Evolutionary conservation across 2,329 filamentous ascomycete genomes (phyloP), one percentile per base, ranked within the genome.

Genomic region (Aspergillus fischeri): DNA sequence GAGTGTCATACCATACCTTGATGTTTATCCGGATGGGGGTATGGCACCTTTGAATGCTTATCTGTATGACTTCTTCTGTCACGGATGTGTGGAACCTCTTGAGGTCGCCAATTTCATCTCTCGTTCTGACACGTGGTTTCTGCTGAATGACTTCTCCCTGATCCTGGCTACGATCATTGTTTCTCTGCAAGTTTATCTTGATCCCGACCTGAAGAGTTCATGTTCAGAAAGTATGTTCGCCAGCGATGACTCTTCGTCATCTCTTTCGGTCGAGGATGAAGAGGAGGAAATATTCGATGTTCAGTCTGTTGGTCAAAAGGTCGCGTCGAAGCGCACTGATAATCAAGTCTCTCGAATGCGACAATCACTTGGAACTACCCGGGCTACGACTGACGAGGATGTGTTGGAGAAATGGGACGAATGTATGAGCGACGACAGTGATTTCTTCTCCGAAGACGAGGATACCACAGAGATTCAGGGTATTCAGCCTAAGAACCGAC

Each of bases 31-130:
- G 0, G 75, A 85, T 27, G 83, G 87, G 53, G 69, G 73, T 4
- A 68, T 75, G 2, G 77, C 79, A 56, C 60, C 72, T 58, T 60
- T 76, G 14, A 76, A 77, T 52, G 73, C 73, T 0, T 76, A 73
- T 54, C 74, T 92, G 0, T 85, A 87, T 58, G 88, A 92, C 70
- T 93, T 92, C 73, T 92, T 84, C 79, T 89, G 85, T 71, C 86
- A 92, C 64, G 89, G 88, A 3, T 83, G 87, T 65, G 70, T 86
- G 24, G 68, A 78, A 1, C 81, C 84, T 0, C 74, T 92, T 2
- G 81, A 83, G 11, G 74, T 71, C 0, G 87, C 85, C 29, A 92
- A 93, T 67, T 79, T 81, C 2, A 86, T 93, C 66, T 83, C 83
- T 48, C 74, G 77, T 1, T 82, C 83, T 4, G 87, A 91, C 49